Evolutionary conservation across 2,329 filamentous ascomycete genomes (phyloP).

Genomic region (Pseudocercospora fuligena): DNA sequence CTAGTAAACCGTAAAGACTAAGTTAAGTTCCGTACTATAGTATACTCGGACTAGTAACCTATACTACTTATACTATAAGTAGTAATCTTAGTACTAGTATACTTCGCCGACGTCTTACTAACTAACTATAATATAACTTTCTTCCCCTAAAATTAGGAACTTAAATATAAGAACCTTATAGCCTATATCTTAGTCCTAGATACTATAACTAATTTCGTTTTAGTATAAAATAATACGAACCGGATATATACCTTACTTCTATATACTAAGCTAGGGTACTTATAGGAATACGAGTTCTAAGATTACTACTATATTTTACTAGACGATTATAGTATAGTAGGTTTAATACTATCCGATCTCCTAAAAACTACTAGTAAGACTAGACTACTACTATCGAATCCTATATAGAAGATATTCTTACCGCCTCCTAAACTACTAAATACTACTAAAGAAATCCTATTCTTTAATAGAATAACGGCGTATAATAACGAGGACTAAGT

Average conservation of each 20-base stretch:
- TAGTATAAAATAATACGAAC: neutral
- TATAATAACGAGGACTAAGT: neutral
- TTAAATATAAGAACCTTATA: neutral
- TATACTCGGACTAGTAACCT: neutral
- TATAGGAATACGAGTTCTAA: neutral
- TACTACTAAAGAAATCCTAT: neutral
- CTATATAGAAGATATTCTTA: no score
- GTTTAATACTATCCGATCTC: neutral
- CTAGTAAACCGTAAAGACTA: neutral
- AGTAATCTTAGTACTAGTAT: neutral
- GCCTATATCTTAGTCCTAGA: neutral
- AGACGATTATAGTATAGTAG: neutral
- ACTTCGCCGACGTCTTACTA: neutral
- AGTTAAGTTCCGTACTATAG: neutral
- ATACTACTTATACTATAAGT: neutral
- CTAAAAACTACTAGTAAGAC: no score
- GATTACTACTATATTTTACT: neutral
- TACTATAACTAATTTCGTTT: no score
- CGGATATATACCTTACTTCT: neutral
- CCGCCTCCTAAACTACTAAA: neutral
- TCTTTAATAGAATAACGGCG: neutral
- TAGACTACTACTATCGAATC: no score
- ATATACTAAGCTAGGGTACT: neutral
- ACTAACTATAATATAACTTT: neutral
- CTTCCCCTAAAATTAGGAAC: neutral